Evolutionary conservation across 345 rosid genomes (phyloP), one percentile per base, ranked within the genome.

Genomic region (Aquilaria yunnanensis): DNA sequence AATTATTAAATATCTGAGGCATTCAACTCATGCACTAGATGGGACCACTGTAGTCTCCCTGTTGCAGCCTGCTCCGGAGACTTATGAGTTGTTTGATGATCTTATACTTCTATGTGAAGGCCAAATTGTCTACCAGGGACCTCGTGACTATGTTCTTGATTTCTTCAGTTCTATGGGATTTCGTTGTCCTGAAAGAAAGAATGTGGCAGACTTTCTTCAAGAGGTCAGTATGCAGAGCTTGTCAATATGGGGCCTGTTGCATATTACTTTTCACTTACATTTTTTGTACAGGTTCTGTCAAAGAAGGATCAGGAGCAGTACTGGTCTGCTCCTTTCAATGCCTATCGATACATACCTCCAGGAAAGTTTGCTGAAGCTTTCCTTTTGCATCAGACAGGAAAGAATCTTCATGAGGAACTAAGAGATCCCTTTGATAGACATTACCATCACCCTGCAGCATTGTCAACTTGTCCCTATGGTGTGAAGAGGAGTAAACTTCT

Each of bases 1-100:
- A 70, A 90, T 94, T 54, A 81, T 94, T 69, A 90, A 81, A 77
- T 82, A 94, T 71, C 83, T 94, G 70, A 85, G 81, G 59, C 97
- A 94, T 77, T 90, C 95, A 56, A 86, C 97, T 10, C 77, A 71
- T 56, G 85, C 97, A 1, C 95, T 90, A 46, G 96, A 87, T 72
- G 86, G 88, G 64, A 88, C 97, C 58, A 86, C 97, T 8, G 75
- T 88, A 60, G 85, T 94, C 69, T 88, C 97, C 54, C 73, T 94
- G 71, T 90, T 94, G 66, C 99, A 94, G 67, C 97, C 99, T 66
- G 92, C 97, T 53, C 96, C 99, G 0, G 97, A 94, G 84, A 82
- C 99, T 16, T 94, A 83, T 6, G 85, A 88, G 73, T 77, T 94
- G 64, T 94, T 94, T 69, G 99, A 94, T 69, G 99, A 94, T 66